These are phyloP conservation scores for Rhodotorula kratochvilovae DNA, from an alignment of 768 basidiomycete species.

Conservation along the genomic window DNA sequence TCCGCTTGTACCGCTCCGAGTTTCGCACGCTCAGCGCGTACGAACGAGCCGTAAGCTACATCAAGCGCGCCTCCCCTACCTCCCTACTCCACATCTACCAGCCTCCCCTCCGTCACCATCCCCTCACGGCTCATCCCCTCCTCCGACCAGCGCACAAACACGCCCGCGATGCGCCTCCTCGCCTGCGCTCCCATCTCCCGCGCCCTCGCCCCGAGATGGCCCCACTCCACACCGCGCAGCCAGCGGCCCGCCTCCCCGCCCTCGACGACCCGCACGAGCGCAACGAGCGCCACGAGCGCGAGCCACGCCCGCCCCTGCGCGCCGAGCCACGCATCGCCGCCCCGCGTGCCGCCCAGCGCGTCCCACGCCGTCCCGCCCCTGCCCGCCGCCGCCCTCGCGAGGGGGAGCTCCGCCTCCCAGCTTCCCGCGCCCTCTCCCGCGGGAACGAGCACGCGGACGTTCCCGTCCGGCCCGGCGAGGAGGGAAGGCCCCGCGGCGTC, in stretches of 20 bases:
- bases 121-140: background rate
- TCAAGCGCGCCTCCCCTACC: too few species aligned
- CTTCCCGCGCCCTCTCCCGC: background rate
- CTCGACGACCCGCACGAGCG: background rate
- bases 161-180: background rate
- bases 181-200: too few species aligned
- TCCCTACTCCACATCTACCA: background rate
- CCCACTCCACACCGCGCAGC: background rate
- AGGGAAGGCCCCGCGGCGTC: background rate
- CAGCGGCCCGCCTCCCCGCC: background rate
- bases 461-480: constrained; percentile 7
- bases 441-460: background rate
- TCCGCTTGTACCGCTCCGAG: background rate
- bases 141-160: background rate
- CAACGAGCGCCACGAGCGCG: background rate
- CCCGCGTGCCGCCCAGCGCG: background rate
- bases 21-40: too few species aligned
- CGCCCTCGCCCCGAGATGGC: too few species aligned
- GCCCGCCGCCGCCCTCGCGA: background rate
- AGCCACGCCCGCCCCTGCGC: background rate
- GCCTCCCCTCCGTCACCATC: background rate
- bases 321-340: background rate
- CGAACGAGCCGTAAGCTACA: too few species aligned
- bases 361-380: background rate
- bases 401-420: background rate